Conservation (phyloP, 192 early-diverging fungal genomes). For the Mortierella alpina region DNA sequence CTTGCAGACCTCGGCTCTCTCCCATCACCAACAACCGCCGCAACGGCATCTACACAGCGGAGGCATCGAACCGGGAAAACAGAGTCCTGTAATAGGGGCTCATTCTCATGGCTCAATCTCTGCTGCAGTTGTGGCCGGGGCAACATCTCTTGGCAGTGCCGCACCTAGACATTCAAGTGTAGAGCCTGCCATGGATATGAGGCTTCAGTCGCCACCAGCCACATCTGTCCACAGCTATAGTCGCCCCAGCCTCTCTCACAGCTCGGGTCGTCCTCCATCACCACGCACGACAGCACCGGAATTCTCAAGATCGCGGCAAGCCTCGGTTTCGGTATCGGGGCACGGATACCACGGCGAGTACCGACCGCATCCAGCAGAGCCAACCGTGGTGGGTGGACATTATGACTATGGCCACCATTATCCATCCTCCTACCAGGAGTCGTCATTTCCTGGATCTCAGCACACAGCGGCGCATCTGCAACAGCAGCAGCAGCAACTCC, state of each 20-base stretch:
- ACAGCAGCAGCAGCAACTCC: neutral
- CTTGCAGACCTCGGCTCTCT: constrained; percentile 5
- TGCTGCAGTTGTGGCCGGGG: neutral
- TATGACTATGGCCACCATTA: constrained; percentile 37
- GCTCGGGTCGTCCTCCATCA: constrained; percentile 13
- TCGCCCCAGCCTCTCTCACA: neutral
- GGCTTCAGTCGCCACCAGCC: constrained; percentile 33
- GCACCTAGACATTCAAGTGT: constrained; percentile 23
- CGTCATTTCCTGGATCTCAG: constrained; percentile 6
- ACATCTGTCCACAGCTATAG: constrained; percentile 15
- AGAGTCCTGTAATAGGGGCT: neutral
- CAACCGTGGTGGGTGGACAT: neutral
- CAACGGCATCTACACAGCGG: constrained; percentile 15
- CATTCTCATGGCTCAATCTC: neutral
- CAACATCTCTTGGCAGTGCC: neutral
- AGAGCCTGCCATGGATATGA: constrained; percentile 26
- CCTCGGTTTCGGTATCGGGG: constrained; percentile 14
- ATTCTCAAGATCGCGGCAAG: constrained; percentile 29
- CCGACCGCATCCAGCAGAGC: constrained; percentile 17
- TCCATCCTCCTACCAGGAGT: constrained; percentile 9
- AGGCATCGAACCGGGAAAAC: neutral
- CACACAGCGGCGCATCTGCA: constrained; percentile 13
- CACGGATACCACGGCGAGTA: constrained; percentile 38
- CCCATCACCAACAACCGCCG: constrained; percentile 13
- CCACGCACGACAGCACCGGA: constrained; percentile 15